These are phyloP conservation scores for Fusarium floridanum DNA, from an alignment of 2,329 filamentous ascomycete species.

Conservation along the genomic window DNA sequence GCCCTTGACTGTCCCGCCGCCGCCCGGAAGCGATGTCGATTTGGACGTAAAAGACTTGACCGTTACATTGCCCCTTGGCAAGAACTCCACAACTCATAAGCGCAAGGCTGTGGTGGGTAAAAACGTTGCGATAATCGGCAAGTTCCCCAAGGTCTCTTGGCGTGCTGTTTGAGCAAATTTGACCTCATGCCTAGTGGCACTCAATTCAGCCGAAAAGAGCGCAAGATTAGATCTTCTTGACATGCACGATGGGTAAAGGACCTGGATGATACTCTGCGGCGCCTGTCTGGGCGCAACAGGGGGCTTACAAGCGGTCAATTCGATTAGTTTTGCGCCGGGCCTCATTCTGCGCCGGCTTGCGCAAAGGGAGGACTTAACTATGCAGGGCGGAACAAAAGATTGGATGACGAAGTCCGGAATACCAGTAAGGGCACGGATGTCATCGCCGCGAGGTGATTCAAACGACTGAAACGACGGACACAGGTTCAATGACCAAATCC, in stretches of 20 bases:
- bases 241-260: background rate
- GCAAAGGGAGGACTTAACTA: background rate
- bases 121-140: conserved; percentile 1
- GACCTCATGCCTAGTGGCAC: background rate
- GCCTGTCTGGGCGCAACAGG: conserved; percentile 4
- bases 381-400: background rate
- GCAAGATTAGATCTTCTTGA: background rate
- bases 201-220: background rate
- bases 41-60: conserved; percentile 21
- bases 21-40: conserved; percentile 22
- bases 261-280: conserved; percentile 13
- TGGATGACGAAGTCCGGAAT: background rate
- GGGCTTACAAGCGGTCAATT: conserved; percentile 10
- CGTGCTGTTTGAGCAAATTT: background rate
- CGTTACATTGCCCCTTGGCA: conserved; percentile 24
- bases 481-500: conserved; percentile 10
- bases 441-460: background rate
- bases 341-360: conserved; percentile 1
- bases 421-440: conserved; percentile 4
- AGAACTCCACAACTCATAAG: conserved; percentile 13
- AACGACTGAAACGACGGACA: conserved; percentile 30
- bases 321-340: conserved; percentile 1
- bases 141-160: background rate
- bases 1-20: conserved; percentile 24
- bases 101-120: conserved; percentile 14